phyloP scores from a whole-genome alignment of 2,329 filamentous ascomycete species.

The Tolypocladium endophyticum region DNA sequence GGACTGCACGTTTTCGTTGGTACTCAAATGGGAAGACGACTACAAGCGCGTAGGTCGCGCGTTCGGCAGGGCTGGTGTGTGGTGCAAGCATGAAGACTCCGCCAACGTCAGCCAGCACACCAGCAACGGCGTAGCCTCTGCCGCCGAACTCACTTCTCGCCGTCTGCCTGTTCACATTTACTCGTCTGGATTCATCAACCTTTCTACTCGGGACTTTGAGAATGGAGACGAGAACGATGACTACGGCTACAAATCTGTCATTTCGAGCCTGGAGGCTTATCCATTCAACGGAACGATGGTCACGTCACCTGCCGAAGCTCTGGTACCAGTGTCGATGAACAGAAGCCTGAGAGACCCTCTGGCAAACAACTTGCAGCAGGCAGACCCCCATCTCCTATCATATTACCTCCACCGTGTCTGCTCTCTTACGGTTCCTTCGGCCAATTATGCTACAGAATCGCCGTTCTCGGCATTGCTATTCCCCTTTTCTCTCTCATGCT shows the following conservation, averaged over 20 bases:
- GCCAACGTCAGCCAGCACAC: not conserved
- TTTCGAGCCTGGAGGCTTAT: not conserved
- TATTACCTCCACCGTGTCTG: not conserved
- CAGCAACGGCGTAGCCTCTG: not conserved
- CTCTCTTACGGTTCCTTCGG: not conserved
- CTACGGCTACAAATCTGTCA: not conserved
- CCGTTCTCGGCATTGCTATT: not conserved
- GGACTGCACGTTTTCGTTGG: slow-evolving; percentile 4
- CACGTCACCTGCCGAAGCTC: not conserved
- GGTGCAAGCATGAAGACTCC: slow-evolving; percentile 10
- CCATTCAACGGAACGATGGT: not conserved
- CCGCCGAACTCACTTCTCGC: not conserved
- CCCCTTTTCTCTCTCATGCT: not conserved
- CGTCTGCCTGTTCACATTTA: not conserved
- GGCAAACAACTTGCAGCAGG: not conserved
- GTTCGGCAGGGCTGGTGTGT: slow-evolving; percentile 18
- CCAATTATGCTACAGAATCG: not conserved
- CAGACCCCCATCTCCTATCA: not conserved
- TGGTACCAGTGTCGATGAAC: not conserved
- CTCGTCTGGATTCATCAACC: not conserved
- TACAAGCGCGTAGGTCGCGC: slow-evolving; percentile 13
- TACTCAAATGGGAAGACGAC: slow-evolving; percentile 17
- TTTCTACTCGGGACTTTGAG: not conserved
- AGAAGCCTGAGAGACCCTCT: not conserved
- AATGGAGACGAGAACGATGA: not conserved